Base-by-base conservation (phyloP, 305 asterid genomes). In the Fraxinus greggii region DNA sequence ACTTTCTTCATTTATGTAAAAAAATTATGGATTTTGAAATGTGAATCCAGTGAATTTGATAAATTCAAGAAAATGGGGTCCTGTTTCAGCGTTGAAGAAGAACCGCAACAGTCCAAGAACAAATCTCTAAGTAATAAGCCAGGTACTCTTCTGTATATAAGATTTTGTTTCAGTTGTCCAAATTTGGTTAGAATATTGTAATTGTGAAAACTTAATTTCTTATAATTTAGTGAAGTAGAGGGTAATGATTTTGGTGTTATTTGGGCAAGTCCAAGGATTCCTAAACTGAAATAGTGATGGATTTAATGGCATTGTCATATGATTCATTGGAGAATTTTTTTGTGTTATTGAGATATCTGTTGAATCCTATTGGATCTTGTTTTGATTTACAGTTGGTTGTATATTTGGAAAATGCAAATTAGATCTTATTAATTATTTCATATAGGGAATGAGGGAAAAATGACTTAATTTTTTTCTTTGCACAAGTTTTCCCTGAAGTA, bases 1-100 rank as follows among this genome's bases (percentile, higher is more conserved):
- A 42, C 76, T 80, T n/a, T 42, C 72, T 63, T 10, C 23, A 7
- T 75, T 59, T 31, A 67, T 78, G 56, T 77, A 36, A 6, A 29
- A 42, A 4, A 29, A 28, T 12, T 36, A 48, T 54, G 77, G 36
- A 33, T 21, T 35, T 81, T 82, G 80, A 80, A 76, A 82, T 84
- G 84, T 75, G 79, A 84, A 80, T 83, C 80, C 81, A 42, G 81
- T 59, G 76, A 17, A 56, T 65, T 72, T n/a, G 31, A 40, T 24
- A 56, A 54, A 32, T 70, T 70, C 40, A 15, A 78, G 24, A 51
- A 63, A 59, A 89, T 89, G 92, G 92, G 92, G 21, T 85, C 91
- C 67, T 89, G 92, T 77, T 76, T 87, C 13, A 89, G 92, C 63
- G 78, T 80, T 76, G 89, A 85, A 76, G 89, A 92, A 80, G 93